Conservation (phyloP, 305 asterid species). For the Plantago lanceolata region DNA sequence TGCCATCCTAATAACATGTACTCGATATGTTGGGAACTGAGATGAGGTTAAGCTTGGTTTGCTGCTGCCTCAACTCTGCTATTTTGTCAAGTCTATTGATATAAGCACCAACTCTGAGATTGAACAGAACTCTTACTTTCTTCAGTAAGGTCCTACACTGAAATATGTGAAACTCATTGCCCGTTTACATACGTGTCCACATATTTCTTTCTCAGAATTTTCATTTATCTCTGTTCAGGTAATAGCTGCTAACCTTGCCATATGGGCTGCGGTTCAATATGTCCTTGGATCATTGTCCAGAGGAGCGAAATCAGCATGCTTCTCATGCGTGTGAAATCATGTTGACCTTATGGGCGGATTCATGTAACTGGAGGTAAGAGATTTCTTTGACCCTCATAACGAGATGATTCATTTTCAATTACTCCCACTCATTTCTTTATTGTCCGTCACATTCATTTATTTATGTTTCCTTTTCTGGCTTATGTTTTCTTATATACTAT, state of each 20-base stretch:
- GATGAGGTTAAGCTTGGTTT: not conserved
- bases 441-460: no score
- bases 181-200: not conserved
- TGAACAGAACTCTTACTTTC: not conserved
- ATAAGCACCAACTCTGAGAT: not conserved
- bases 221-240: not conserved
- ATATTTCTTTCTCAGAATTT: not conserved
- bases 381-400: slow-evolving; percentile 1
- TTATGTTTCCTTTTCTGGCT: no score
- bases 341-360: slow-evolving; percentile 4
- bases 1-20: not conserved
- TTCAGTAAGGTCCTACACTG: not conserved
- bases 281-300: not conserved
- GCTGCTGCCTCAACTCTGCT: no score
- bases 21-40: not conserved
- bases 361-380: slow-evolving; percentile 22
- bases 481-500: no score
- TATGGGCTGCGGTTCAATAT: not conserved
- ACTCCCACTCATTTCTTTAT: not conserved
- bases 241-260: not conserved
- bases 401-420: not conserved
- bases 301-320: slow-evolving; percentile 19
- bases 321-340: slow-evolving; percentile 1
- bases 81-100: no score
- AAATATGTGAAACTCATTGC: not conserved